These are phyloP conservation scores for Alternaria brassicicola DNA, from an alignment of 2,329 filamentous ascomycete species.

Conservation along the genomic window DNA sequence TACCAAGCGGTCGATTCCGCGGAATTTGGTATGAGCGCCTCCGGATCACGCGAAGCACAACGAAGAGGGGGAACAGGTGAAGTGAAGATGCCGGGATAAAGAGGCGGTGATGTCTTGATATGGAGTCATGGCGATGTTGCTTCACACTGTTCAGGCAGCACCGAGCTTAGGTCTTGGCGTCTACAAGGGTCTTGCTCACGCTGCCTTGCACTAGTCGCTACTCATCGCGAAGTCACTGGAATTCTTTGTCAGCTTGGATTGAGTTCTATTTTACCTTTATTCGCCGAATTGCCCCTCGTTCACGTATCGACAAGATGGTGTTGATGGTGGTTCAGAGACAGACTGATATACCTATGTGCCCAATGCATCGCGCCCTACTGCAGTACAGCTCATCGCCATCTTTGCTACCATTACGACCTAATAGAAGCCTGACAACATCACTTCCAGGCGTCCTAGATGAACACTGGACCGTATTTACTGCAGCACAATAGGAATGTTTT, in stretches of 20 bases:
- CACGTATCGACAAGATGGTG: neutral
- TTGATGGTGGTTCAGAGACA: neutral
- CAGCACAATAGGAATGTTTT: neutral
- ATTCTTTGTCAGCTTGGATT: neutral
- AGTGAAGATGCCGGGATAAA: constrained; percentile 24
- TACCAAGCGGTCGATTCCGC: constrained; percentile 5
- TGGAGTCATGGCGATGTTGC: constrained; percentile 28
- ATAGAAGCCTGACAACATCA: neutral
- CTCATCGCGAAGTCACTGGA: neutral
- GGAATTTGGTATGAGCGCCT: neutral
- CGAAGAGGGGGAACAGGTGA: constrained; percentile 7
- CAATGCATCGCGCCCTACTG: neutral
- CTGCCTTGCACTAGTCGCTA: constrained; percentile 20
- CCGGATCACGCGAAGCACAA: neutral
- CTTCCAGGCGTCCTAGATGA: neutral
- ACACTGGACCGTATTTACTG: neutral
- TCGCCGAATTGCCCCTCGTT: neutral
- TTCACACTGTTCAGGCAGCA: constrained; percentile 38
- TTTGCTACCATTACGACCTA: too few species aligned
- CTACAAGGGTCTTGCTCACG: constrained; percentile 14
- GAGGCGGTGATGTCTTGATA: constrained; percentile 36
- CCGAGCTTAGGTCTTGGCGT: constrained; percentile 32
- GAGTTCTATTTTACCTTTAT: neutral
- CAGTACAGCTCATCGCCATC: neutral
- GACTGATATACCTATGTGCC: neutral